A percentile compares a stretch with the other conserved stretches of the same genome.
Conservation (phyloP, 2,329 filamentous ascomycete genomes). For the Penicillium oxalicum region DNA sequence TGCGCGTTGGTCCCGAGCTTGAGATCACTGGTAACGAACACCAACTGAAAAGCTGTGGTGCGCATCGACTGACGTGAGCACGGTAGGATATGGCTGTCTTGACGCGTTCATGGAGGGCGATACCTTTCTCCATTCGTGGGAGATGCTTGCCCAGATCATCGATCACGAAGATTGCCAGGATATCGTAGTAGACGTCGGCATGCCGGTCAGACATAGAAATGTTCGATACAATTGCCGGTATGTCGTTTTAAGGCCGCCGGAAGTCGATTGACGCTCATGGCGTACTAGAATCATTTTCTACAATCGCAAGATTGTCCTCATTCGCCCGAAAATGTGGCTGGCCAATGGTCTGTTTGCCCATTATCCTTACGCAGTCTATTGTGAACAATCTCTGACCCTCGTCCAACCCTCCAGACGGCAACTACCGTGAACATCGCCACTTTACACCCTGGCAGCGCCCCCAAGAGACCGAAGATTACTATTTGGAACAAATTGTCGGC, state of each 20-base stretch:
- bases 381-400: neutral
- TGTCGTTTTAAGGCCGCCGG: neutral
- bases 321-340: slow-evolving; percentile 66
- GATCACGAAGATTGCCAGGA: slow-evolving; percentile 54
- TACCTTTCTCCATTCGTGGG: slow-evolving; percentile 55
- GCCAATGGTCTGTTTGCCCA: slow-evolving; percentile 48
- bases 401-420: slow-evolving; percentile 46
- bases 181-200: slow-evolving; percentile 60
- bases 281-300: slow-evolving; percentile 49
- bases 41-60: neutral
- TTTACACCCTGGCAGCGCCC: slow-evolving; percentile 60
- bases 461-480: slow-evolving; percentile 56
- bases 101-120: slow-evolving; percentile 61
- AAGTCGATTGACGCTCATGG: neutral
- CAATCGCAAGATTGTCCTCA: slow-evolving; percentile 62
- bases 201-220: slow-evolving; percentile 58
- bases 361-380: neutral
- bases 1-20: slow-evolving; percentile 55
- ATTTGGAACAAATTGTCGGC: slow-evolving; percentile 55
- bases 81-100: slow-evolving; percentile 54
- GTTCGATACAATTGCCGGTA: slow-evolving; percentile 58
- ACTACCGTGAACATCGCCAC: slow-evolving; percentile 56
- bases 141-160: slow-evolving; percentile 58
- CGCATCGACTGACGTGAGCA: neutral
- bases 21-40: slow-evolving; percentile 46